Evolutionary conservation across 495 filamentous ascomycete genomes (phyloP).

Genomic region (Cenococcum geophilum): DNA sequence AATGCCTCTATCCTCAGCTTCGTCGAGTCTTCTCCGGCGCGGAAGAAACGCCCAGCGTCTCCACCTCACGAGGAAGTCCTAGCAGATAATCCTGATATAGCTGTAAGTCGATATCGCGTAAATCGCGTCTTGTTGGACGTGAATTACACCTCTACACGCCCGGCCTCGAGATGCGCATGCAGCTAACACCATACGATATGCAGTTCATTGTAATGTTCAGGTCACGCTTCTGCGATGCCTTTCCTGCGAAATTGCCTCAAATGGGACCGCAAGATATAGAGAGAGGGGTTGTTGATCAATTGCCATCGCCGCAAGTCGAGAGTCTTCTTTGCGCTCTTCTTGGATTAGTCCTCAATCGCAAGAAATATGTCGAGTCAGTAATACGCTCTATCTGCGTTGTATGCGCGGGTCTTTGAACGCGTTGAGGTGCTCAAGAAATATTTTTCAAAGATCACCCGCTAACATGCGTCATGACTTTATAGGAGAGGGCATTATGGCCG

Average conservation of each 20-base stretch:
- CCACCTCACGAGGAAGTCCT: conserved; percentile 84
- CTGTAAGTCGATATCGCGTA: conserved; percentile 55
- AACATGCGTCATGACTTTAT: conserved; percentile 13
- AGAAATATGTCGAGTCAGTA: conserved; percentile 95
- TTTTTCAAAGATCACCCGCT: conserved; percentile 11
- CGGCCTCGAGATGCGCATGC: conserved; percentile 6
- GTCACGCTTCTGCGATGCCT: conserved; percentile 80
- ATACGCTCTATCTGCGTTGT: conserved; percentile 17
- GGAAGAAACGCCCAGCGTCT: conserved; percentile 66
- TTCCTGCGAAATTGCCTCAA: conserved; percentile 78
- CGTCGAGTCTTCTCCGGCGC: conserved; percentile 58
- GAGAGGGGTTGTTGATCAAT: conserved; percentile 65
- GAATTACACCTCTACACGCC: conserved; percentile 12
- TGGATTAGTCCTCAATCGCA: conserved; percentile 83
- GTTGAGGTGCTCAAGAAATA: conserved; percentile 2
- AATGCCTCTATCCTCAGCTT: conserved; percentile 27
- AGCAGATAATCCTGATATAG: conserved; percentile 80
- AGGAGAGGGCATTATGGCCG: conserved; percentile 83
- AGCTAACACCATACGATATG: conserved; percentile 25
- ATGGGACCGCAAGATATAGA: conserved; percentile 95
- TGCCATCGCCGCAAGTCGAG: conserved; percentile 80
- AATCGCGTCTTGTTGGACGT: conserved; percentile 34
- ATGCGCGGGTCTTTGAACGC: conserved; percentile 11
- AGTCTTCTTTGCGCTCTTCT: conserved; percentile 82
- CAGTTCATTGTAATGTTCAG: conserved; percentile 98